Evolutionary conservation across 768 basidiomycete species (phyloP), one percentile per base, ranked within the genome.

Genomic region (Pluteus cervinus): DNA sequence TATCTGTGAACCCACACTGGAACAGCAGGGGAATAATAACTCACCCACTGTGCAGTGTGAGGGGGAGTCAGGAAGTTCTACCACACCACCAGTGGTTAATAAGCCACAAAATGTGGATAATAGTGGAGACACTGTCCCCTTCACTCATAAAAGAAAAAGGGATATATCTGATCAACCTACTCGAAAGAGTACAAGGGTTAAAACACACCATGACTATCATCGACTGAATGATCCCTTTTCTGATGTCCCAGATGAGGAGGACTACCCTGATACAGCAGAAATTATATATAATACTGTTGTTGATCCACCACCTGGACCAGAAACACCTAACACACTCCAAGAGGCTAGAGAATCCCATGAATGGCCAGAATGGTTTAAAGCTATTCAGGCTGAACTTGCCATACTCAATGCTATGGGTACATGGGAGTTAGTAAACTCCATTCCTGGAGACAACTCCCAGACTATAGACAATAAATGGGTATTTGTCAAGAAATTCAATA

Each of bases 401-500:
- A 46, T 46, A 10, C 40, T 60, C 1, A 30, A 51, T 15, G 41
- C 42, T 12, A 54, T 60, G 30, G 52, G 50, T 2, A 60, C 58
- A 3, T 67, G 56, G 49, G 41, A 48, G 20, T 4, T 58, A 0
- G 48, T 42, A 0, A 44, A 63, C 4, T 30, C 50, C 22, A 24
- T 26, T 15, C 63, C 60, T 0, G 14, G 39, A 0, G 49, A 43
- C 3, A 2, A 47, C 5, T n/a, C n/a, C n/a, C 56, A 55, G 3
- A 36, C 56, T 0, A 42, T 68, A 0, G 47, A 43, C 1, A 55
- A 53, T 17, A 53, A 51, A 40, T 62, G 58, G 62, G 55, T 63
- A 1, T 69, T 56, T 39, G 42, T 36, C 7, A 47, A 51, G 21
- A 73, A 73, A 46, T 39, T 41, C 6, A 50, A 68, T 39, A 48